Conservation (phyloP, 768 basidiomycete species). For the Podaxis sp. region DNA sequence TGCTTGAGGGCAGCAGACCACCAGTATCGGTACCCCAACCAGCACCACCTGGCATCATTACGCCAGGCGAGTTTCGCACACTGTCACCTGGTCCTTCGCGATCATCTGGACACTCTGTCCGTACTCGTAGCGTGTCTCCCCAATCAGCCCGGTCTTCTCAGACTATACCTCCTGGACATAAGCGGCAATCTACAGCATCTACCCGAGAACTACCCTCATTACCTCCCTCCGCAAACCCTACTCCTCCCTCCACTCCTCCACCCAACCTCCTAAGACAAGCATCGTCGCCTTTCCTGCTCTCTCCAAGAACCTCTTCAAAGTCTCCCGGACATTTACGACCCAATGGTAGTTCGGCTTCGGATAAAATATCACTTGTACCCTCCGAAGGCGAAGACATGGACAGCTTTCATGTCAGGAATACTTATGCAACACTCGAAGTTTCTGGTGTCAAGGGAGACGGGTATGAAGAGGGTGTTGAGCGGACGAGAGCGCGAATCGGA, state of each 20-base stretch:
- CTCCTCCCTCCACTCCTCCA: conserved; percentile 22
- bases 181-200: conserved; percentile 19
- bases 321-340: conserved; percentile 14
- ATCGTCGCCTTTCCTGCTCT: conserved; percentile 20
- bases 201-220: conserved; percentile 29
- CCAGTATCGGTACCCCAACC: conserved; percentile 14
- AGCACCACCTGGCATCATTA: neutral
- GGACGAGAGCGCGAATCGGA: conserved; percentile 62
- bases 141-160: conserved; percentile 29
- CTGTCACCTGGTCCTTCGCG: conserved; percentile 21
- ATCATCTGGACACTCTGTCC: conserved; percentile 19
- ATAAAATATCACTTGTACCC: conserved; percentile 51
- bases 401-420: conserved; percentile 77
- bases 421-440: conserved; percentile 86
- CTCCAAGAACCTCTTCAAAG: conserved; percentile 23
- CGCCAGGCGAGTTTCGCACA: conserved; percentile 16
- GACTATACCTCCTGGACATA: conserved; percentile 20
- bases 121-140: conserved; percentile 21
- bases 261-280: conserved; percentile 21
- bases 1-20: conserved; percentile 28
- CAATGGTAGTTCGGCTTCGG: conserved; percentile 22
- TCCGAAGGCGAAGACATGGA: conserved; percentile 81
- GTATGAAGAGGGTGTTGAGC: conserved; percentile 89
- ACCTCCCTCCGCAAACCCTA: conserved; percentile 27
- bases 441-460: conserved; percentile 95